Percentiles rank a stretch among this genome's conserved stretches.
Conservation (phyloP, 345 rosid species). For the Aurinia saxatilis region DNA sequence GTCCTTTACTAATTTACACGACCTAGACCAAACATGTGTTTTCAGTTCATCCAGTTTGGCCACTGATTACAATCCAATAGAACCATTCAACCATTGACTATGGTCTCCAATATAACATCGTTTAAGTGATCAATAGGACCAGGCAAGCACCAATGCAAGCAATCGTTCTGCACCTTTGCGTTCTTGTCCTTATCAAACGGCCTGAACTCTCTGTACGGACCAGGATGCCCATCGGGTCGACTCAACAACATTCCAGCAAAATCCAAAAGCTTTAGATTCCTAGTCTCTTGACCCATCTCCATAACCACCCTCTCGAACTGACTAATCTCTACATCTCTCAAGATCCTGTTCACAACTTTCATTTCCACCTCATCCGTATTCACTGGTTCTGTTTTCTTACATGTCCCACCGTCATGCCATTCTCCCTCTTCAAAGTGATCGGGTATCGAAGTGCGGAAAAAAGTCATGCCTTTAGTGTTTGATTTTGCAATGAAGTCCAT, state of each 20-base stretch:
- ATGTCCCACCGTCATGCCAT: slow-evolving; percentile 83
- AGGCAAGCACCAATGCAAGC: slow-evolving; percentile 97
- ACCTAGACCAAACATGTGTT: slow-evolving; percentile 8
- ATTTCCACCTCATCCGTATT: slow-evolving; percentile 57
- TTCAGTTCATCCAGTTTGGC: background rate
- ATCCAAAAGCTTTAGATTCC: slow-evolving; percentile 64
- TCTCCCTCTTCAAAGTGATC: slow-evolving; percentile 93
- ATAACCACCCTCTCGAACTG: slow-evolving; percentile 50
- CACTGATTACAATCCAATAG: background rate
- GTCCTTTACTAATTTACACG: slow-evolving; percentile 7
- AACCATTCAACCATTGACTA: slow-evolving; percentile 32
- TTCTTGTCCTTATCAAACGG: slow-evolving; percentile 65
- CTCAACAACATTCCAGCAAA: slow-evolving; percentile 53
- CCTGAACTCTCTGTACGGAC: slow-evolving; percentile 63
- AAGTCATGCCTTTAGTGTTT: slow-evolving; percentile 47
- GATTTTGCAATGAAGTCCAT: slow-evolving; percentile 55
- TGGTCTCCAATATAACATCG: slow-evolving; percentile 79
- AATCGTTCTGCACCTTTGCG: slow-evolving; percentile 78
- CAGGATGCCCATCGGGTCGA: slow-evolving; percentile 97
- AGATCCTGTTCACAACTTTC: slow-evolving; percentile 49
- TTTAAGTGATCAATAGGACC: slow-evolving; percentile 87
- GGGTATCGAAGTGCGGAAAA: slow-evolving; percentile 78
- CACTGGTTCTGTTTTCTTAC: slow-evolving; percentile 47
- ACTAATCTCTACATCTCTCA: slow-evolving; percentile 53
- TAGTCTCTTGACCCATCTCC: slow-evolving; percentile 44